Evolutionary conservation across 495 filamentous ascomycete species (phyloP), one percentile per base, ranked within the genome.

Genomic region (Astrocystis sublimbata): DNA sequence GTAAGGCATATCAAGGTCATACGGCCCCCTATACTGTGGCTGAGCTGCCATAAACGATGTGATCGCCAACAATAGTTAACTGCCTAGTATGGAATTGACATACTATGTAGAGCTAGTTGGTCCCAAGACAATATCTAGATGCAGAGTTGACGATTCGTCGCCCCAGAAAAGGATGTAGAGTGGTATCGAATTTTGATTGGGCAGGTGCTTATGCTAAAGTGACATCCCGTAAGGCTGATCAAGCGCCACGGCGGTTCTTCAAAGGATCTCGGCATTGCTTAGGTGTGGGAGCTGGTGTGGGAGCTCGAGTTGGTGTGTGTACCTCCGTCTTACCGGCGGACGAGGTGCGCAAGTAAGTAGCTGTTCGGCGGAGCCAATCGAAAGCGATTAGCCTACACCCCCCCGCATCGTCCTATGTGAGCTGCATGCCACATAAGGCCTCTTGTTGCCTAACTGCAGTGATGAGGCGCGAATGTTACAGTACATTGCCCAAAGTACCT

Each of bases 151-250:
- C n/a, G 54, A 57, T 57, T 43, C 40, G 54, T 42, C 54, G 57
- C 21, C 31, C 42, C 42, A n/a, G 9, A 41, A 23, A 38, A 19
- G 46, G 46, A 26, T 31, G 33, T 41, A 49, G 33, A 23, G 23
- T 51, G 46, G 58, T 40, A 42, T 33, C 24, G 36, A n/a, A 46
- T 36, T 54, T 36, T 13, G 26, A 38, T 61, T 54, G 49, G 59
- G 59, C 49, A 46, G 40, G 36, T 24, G 40, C 40, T 28, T 61
- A 43, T 17, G 59, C 45, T 46, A 54, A 54, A 54, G 59, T 61
- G 38, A 55, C 31, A 54, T 55, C 36, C 45, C 59, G 47, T 54
- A 61, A 61, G 59, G 59, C 59, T 61, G 59, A 61, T 61, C 59
- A 42, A 46, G 47, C 33, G 42, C 35, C 21, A 26, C 24, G 58